Percentiles rank a stretch among this genome's conserved stretches.
Evolutionary conservation across 257 asterid genomes (phyloP).

Genomic region (Petunia axillaris): DNA sequence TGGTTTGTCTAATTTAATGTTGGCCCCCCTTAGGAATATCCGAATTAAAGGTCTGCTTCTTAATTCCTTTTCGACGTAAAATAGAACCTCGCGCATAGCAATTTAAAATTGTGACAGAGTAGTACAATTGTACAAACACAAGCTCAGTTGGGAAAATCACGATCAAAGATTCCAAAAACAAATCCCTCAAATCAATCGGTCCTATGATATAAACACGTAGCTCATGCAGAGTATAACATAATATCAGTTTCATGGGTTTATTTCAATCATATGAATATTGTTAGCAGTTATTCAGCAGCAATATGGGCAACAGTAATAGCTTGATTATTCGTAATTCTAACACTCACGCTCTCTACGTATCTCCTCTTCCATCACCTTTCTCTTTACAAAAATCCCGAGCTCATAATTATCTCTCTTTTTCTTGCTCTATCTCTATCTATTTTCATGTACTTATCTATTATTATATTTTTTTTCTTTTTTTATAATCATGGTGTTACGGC

Average conservation of each 20-base stretch:
- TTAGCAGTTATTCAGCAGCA: slow-evolving; percentile 59
- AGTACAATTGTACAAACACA: background rate
- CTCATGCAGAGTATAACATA: slow-evolving; percentile 21
- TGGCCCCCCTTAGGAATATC: background rate
- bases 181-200: background rate
- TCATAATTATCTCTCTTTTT: slow-evolving; percentile 12
- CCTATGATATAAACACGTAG: background rate
- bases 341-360: slow-evolving; percentile 72
- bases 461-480: background rate
- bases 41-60: slow-evolving; percentile 17
- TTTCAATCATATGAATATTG: background rate
- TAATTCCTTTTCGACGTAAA: background rate
- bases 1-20: background rate
- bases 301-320: slow-evolving; percentile 84
- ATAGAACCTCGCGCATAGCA: background rate
- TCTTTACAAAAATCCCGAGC: slow-evolving; percentile 94
- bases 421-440: background rate
- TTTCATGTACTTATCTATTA: background rate
- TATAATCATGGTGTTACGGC: background rate
- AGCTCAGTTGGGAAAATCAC: background rate
- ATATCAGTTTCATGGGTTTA: background rate
- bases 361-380: slow-evolving; percentile 90
- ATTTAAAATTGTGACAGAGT: background rate
- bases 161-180: background rate
- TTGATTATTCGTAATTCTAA: slow-evolving; percentile 57